Conservation (phyloP, 1,284 basidiomycete species). For the Termitomyces sp. region DNA sequence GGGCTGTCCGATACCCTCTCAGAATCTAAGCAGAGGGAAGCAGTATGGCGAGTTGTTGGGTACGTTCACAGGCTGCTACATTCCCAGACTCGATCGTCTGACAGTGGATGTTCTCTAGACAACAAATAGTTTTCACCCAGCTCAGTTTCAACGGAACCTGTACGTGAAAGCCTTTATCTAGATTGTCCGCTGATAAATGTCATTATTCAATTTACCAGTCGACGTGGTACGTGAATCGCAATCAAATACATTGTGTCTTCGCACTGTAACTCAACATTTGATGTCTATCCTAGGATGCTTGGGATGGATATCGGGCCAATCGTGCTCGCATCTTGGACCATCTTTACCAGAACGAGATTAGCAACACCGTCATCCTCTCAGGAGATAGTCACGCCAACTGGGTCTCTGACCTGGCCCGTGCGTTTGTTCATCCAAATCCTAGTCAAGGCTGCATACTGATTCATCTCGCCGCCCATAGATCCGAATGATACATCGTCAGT, state of each 20-base stretch:
- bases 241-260: background rate
- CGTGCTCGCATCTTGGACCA: slow-evolving; percentile 37
- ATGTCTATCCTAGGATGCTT: background rate
- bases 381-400: slow-evolving; percentile 67
- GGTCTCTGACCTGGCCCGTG: slow-evolving; percentile 53
- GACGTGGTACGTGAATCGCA: background rate
- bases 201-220: background rate
- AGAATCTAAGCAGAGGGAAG: background rate
- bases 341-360: slow-evolving; percentile 47
- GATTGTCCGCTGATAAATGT: background rate
- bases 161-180: background rate
- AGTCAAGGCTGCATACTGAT: background rate
- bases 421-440: background rate
- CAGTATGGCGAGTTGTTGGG: slow-evolving; percentile 1
- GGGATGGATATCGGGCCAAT: background rate
- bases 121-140: background rate
- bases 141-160: background rate
- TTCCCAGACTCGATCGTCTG: background rate
- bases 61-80: background rate
- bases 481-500: slow-evolving; percentile 1
- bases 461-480: background rate
- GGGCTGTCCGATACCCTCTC: background rate
- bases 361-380: slow-evolving; percentile 54
- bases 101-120: background rate
- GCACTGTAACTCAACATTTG: background rate